These are phyloP conservation scores for Scytalidium sp. DNA, from an alignment of 2,329 filamentous ascomycete genomes.

Conservation along the genomic window DNA sequence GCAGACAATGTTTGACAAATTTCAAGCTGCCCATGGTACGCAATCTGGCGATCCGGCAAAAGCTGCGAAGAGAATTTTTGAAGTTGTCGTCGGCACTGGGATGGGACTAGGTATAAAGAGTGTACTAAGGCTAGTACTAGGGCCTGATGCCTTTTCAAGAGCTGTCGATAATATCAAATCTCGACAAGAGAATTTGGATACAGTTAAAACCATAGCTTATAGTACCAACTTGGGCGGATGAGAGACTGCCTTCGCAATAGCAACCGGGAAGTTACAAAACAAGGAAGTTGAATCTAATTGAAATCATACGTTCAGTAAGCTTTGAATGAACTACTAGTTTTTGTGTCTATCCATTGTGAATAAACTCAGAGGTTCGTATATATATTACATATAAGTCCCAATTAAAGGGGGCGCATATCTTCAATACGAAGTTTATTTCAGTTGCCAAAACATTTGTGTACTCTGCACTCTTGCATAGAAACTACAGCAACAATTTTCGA, in stretches of 20 bases:
- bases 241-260: not conserved
- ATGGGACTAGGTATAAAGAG: conserved; percentile 27
- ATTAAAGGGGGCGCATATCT: too few species aligned
- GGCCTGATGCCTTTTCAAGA: not conserved
- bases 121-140: not conserved
- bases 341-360: too few species aligned
- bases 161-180: not conserved
- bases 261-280: not conserved
- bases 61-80: conserved; percentile 33
- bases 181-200: not conserved
- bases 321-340: too few species aligned
- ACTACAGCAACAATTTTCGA: too few species aligned
- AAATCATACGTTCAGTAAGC: too few species aligned
- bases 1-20: not conserved
- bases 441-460: too few species aligned
- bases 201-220: not conserved
- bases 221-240: not conserved
- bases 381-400: too few species aligned
- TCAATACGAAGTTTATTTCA: too few species aligned
- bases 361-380: too few species aligned
- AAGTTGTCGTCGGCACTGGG: conserved; percentile 38
- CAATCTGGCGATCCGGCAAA: conserved; percentile 1
- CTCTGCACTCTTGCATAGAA: too few species aligned
- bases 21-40: not conserved
- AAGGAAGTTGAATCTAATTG: too few species aligned